Conservation (phyloP, 768 basidiomycete species). For the Suillus lakei region DNA sequence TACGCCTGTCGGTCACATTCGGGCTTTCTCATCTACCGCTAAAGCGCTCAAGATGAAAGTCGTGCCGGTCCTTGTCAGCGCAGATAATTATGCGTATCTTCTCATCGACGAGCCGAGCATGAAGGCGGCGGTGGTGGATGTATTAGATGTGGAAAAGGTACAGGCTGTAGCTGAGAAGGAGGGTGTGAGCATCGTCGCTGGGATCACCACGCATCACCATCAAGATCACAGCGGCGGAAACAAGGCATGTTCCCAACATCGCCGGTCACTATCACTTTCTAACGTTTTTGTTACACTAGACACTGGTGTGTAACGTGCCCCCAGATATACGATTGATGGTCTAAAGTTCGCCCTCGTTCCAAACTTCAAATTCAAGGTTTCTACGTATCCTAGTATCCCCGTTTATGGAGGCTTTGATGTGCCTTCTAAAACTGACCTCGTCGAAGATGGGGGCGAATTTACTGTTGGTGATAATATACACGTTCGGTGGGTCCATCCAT, state of each 20-base stretch:
- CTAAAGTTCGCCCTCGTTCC: constrained; percentile 25
- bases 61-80: constrained; percentile 76
- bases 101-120: constrained; percentile 70
- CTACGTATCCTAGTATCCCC: constrained; percentile 48
- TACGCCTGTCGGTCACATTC: constrained; percentile 1
- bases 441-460: constrained; percentile 85
- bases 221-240: constrained; percentile 90
- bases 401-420: constrained; percentile 84
- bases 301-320: constrained; percentile 31
- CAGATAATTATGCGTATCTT: constrained; percentile 88
- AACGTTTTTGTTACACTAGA: constrained; percentile 22
- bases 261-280: background rate
- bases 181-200: constrained; percentile 69
- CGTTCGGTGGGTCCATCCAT: constrained; percentile 51
- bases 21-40: constrained; percentile 22
- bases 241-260: constrained; percentile 48
- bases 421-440: constrained; percentile 67
- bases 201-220: constrained; percentile 93
- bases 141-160: constrained; percentile 77
- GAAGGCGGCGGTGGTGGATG: constrained; percentile 80
- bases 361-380: constrained; percentile 45
- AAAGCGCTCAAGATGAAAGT: constrained; percentile 60
- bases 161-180: constrained; percentile 61
- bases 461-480: constrained; percentile 66
- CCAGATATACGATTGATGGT: background rate